Percentiles rank a stretch among this genome's conserved stretches.
Conservation (phyloP, 495 filamentous ascomycete species). For the Penicillium psychrofluorescens region DNA sequence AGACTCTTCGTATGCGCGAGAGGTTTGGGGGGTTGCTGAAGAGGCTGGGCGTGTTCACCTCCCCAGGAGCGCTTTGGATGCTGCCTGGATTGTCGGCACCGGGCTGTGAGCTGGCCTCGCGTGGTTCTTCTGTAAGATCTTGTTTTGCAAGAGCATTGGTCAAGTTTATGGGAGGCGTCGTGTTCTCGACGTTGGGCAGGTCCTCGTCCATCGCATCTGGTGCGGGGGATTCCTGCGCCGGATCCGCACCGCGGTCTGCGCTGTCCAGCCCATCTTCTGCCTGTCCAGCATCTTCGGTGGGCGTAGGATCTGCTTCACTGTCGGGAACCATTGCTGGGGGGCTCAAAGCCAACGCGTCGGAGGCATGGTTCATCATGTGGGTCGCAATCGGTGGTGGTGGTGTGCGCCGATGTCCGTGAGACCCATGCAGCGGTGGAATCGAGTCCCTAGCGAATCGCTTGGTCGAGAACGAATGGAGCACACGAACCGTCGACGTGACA, state of each 20-base stretch:
- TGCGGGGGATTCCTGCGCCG: not conserved
- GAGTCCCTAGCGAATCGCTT: too few relatives aligned
- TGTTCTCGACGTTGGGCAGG: conserved; percentile 2
- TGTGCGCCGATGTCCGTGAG: not conserved
- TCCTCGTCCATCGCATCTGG: conserved; percentile 8
- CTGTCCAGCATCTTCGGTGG: conserved; percentile 5
- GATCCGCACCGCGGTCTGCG: conserved; percentile 9
- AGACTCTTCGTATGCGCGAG: conserved; percentile 34
- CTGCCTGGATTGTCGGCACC: not conserved
- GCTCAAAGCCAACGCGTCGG: conserved; percentile 17
- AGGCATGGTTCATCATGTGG: conserved; percentile 28
- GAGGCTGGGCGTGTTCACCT: conserved; percentile 13
- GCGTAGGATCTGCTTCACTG: conserved; percentile 6
- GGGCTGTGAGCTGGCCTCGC: not conserved
- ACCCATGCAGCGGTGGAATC: not conserved
- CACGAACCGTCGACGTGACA: too few relatives aligned
- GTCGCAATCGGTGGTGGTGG: not conserved
- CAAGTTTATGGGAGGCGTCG: conserved; percentile 13
- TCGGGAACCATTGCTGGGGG: conserved; percentile 9
- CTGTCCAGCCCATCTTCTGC: conserved; percentile 2
- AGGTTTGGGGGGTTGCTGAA: conserved; percentile 42
- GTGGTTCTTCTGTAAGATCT: conserved; percentile 7
- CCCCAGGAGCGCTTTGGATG: not conserved
- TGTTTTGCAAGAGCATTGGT: conserved; percentile 19
- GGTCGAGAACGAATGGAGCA: too few relatives aligned